Conservation (phyloP, 2,329 filamentous ascomycete genomes). For the Berkeleyomyces rouxiae region DNA sequence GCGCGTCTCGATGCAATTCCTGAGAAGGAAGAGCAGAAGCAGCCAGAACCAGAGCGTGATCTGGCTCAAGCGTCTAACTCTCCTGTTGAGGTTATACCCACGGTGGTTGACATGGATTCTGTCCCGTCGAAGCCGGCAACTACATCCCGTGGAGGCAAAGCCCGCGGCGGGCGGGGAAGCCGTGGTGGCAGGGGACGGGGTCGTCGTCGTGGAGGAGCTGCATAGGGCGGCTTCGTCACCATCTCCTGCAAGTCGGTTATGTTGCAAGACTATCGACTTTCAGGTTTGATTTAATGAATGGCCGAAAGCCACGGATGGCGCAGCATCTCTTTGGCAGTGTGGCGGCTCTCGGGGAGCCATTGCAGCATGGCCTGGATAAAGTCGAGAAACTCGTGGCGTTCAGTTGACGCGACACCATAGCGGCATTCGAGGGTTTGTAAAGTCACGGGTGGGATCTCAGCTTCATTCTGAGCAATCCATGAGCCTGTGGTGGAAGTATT, state of each 20-base stretch:
- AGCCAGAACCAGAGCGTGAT: background rate
- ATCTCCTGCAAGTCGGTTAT: background rate
- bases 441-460: conserved; percentile 8
- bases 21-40: background rate
- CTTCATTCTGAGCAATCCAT: conserved; percentile 10
- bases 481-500: background rate
- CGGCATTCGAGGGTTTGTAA: conserved; percentile 8
- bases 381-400: conserved; percentile 6
- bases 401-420: conserved; percentile 1
- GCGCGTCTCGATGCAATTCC: background rate
- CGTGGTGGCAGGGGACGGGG: background rate
- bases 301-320: conserved; percentile 7
- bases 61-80: background rate
- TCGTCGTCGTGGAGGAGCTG: background rate
- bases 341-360: conserved; percentile 12
- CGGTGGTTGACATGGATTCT: background rate
- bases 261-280: background rate
- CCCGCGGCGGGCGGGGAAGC: background rate
- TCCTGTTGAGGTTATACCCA: background rate
- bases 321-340: conserved; percentile 5
- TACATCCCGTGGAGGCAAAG: background rate
- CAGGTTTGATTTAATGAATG: background rate
- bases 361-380: conserved; percentile 7
- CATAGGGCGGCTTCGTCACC: background rate
- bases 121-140: background rate